phyloP scores from a whole-genome alignment of 345 rosid species.

The Reutealis trisperma region DNA sequence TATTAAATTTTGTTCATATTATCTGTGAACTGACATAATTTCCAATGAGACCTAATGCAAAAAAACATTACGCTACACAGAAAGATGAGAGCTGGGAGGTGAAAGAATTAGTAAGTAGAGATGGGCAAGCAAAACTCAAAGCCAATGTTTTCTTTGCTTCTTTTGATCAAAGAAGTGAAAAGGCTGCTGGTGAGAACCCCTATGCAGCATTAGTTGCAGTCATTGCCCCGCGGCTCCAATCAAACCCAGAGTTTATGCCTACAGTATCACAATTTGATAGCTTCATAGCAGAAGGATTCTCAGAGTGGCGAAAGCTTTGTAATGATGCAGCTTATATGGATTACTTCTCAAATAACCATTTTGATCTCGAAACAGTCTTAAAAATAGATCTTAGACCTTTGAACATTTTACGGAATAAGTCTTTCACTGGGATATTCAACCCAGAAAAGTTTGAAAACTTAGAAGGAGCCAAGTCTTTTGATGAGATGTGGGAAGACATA shows the following conservation, averaged over 20 bases:
- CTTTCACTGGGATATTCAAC: conserved; percentile 55
- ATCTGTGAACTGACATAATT: too few relatives aligned
- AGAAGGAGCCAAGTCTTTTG: conserved; percentile 48
- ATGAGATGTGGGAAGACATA: conserved; percentile 51
- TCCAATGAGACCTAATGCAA: too few relatives aligned
- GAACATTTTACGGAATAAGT: conserved; percentile 29
- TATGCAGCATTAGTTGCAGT: conserved; percentile 32
- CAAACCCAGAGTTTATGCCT: conserved; percentile 30
- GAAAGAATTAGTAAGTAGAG: conserved; percentile 40
- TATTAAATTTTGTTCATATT: too few relatives aligned
- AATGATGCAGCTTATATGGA: conserved; percentile 7
- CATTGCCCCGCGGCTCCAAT: conserved; percentile 36
- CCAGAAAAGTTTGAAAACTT: conserved; percentile 48
- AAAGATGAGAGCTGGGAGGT: conserved; percentile 28
- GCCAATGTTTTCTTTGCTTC: conserved; percentile 43
- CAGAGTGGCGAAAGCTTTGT: conserved; percentile 37
- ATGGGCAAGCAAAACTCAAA: conserved; percentile 39
- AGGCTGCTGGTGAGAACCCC: conserved; percentile 41
- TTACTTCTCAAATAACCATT: conserved; percentile 37
- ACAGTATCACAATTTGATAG: conserved; percentile 27
- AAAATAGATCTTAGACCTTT: conserved; percentile 39
- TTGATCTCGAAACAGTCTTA: conserved; percentile 44
- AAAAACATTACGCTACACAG: background rate
- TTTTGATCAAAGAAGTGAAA: conserved; percentile 40
- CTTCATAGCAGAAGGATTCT: conserved; percentile 39